Evolutionary conservation across 345 rosid genomes (phyloP).

Genomic region (Angophora floribunda): DNA sequence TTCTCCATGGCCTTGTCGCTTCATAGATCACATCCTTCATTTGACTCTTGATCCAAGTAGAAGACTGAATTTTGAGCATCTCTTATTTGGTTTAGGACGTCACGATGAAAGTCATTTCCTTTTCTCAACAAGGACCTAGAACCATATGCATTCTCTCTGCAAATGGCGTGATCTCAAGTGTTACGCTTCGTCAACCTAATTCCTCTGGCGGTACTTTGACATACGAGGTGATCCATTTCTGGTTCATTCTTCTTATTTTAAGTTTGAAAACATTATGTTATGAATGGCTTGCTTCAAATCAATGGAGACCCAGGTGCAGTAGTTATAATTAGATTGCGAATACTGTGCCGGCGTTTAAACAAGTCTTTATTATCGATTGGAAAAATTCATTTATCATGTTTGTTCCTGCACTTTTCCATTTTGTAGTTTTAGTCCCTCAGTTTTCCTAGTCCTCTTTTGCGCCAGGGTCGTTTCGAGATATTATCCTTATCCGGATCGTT

Average conservation of each 20-base stretch:
- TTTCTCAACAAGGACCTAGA: conserved; percentile 99
- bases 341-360: neutral
- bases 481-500: conserved; percentile 93
- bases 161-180: conserved; percentile 86
- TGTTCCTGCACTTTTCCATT: neutral
- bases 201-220: conserved; percentile 99
- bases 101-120: conserved; percentile 92
- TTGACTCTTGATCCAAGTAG: neutral
- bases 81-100: conserved; percentile 54
- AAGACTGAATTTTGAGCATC: neutral
- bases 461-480: conserved; percentile 95
- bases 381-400: neutral
- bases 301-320: neutral
- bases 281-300: neutral
- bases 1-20: neutral
- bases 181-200: conserved; percentile 96
- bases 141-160: conserved; percentile 92
- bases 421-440: neutral
- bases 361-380: neutral
- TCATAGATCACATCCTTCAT: neutral
- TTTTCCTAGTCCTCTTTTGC: neutral
- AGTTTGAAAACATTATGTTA: neutral
- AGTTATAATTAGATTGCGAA: neutral
- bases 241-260: neutral
- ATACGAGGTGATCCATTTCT: conserved; percentile 53